Conservation (phyloP, 805 yeast genomes). For the Ogataea sp. region DNA sequence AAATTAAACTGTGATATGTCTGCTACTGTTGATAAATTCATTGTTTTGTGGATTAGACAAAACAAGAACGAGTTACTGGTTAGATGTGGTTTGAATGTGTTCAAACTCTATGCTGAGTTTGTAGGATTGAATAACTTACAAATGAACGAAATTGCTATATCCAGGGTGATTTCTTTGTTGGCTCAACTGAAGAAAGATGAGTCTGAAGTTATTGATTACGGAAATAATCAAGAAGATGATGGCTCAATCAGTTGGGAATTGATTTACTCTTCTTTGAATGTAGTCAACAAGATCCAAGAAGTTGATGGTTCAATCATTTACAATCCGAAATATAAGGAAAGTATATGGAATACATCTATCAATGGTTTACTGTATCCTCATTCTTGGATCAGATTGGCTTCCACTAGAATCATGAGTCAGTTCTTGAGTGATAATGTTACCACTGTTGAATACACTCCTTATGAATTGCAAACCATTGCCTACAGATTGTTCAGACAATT, state of each 20-base stretch:
- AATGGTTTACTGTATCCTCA: slow-evolving; percentile 73
- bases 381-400: slow-evolving; percentile 75
- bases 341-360: slow-evolving; percentile 44
- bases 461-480: slow-evolving; percentile 52
- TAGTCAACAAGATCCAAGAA: slow-evolving; percentile 9
- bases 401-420: slow-evolving; percentile 51
- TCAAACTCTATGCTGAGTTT: slow-evolving; percentile 50
- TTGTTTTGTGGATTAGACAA: slow-evolving; percentile 57
- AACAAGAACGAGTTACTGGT: slow-evolving; percentile 41
- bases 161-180: slow-evolving; percentile 11
- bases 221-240: slow-evolving; percentile 28
- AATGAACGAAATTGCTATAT: slow-evolving; percentile 20
- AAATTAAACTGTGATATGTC: slow-evolving; percentile 16
- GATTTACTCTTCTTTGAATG: slow-evolving; percentile 56
- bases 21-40: slow-evolving; percentile 30
- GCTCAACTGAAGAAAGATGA: slow-evolving; percentile 25
- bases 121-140: slow-evolving; percentile 30
- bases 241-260: slow-evolving; percentile 64
- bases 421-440: slow-evolving; percentile 26
- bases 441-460: slow-evolving; percentile 28
- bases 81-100: slow-evolving; percentile 69
- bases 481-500: slow-evolving; percentile 68
- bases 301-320: slow-evolving; percentile 25
- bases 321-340: slow-evolving; percentile 27
- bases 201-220: slow-evolving; percentile 24